These are phyloP conservation scores for Diophrys appendiculata DNA, from an alignment of 73 alveolate genomes.

Conservation along the genomic window DNA sequence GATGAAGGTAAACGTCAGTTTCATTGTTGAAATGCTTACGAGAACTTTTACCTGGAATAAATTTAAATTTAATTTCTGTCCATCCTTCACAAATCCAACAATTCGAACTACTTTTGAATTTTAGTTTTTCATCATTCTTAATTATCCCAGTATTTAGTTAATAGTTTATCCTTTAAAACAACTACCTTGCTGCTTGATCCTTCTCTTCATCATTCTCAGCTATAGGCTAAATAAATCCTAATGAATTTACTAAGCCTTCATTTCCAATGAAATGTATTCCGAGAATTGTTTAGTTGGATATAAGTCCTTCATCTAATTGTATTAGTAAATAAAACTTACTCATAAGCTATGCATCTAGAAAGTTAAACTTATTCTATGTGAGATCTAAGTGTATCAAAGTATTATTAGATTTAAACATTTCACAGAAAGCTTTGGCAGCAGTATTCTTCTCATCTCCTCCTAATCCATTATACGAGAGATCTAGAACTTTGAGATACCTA, in stretches of 20 bases:
- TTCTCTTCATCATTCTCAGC: conserved; percentile 1
- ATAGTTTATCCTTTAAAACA: neutral
- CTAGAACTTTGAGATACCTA: conserved; percentile 27
- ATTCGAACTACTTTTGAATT: conserved; percentile 24
- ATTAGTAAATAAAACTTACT: conserved; percentile 12
- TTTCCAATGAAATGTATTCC: conserved; percentile 33
- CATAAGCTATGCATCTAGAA: conserved; percentile 34
- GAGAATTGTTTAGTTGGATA: conserved; percentile 32
- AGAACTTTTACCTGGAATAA: conserved; percentile 22
- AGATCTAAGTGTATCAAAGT: conserved; percentile 49
- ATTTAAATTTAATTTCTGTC: conserved; percentile 9
- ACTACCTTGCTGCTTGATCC: neutral
- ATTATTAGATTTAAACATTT: conserved; percentile 13
- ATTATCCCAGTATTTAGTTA: conserved; percentile 8
- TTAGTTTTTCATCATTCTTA: conserved; percentile 6
- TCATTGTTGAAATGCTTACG: conserved; percentile 8
- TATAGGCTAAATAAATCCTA: conserved; percentile 4
- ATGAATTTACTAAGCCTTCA: conserved; percentile 6
- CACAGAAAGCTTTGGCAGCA: conserved; percentile 37
- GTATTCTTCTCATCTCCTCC: conserved; percentile 33
- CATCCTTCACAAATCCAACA: conserved; percentile 63
- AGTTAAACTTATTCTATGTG: conserved; percentile 33
- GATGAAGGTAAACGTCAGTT: conserved; percentile 33
- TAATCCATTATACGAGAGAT: conserved; percentile 42
- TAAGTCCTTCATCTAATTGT: conserved; percentile 36